Evolutionary conservation across 129 eudicot species (phyloP).

Genomic region (Flaveria bidentis): DNA sequence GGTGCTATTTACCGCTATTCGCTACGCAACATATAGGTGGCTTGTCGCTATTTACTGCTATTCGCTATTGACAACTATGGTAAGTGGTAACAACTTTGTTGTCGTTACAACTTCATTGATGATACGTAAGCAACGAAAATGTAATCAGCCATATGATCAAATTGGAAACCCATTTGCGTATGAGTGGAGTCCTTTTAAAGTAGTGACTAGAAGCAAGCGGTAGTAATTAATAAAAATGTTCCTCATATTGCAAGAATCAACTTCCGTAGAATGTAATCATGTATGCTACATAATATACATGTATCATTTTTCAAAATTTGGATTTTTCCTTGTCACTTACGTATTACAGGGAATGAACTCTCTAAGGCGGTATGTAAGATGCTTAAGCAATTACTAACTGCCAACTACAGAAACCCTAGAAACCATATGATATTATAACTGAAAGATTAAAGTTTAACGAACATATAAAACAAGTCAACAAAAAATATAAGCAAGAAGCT

Average conservation of each 20-base stretch:
- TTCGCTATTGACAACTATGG: too few relatives aligned
- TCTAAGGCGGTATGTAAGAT: too few relatives aligned
- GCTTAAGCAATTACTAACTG: too few relatives aligned
- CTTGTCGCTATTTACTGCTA: too few relatives aligned
- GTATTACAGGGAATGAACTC: too few relatives aligned
- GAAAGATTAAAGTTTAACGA: background rate
- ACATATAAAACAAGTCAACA: background rate
- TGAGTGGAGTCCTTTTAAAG: background rate
- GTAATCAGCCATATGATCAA: background rate
- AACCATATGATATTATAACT: background rate
- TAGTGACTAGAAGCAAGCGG: background rate
- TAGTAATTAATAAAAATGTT: background rate
- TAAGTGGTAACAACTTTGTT: background rate
- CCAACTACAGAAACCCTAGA: background rate
- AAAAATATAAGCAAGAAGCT: background rate
- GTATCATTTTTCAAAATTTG: background rate
- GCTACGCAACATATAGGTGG: too few relatives aligned
- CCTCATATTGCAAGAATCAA: background rate
- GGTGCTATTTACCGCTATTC: too few relatives aligned
- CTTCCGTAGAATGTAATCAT: background rate
- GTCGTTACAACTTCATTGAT: background rate
- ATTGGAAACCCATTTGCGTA: slow-evolving; percentile 4
- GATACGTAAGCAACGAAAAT: background rate
- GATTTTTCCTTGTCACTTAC: too few relatives aligned
- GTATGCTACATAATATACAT: background rate